These are phyloP conservation scores for Chlorella sp. DNA, from an alignment of 139 green algal species.

Conservation along the genomic window DNA sequence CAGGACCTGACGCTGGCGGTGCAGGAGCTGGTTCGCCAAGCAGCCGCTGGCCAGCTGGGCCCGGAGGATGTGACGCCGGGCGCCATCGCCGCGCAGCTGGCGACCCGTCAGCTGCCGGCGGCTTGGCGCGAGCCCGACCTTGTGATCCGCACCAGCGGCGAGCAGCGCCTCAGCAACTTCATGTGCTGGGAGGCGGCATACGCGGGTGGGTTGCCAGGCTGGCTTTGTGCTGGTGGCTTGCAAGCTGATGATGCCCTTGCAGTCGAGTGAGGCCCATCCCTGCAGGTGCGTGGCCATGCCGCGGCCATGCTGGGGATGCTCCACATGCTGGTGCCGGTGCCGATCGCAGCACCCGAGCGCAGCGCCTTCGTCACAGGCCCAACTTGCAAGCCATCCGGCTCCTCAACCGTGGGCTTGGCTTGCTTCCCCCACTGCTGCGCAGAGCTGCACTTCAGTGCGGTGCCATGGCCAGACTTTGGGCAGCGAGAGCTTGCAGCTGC, in stretches of 20 bases:
- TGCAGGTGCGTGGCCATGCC: too few species aligned
- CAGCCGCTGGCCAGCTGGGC: constrained; percentile 45
- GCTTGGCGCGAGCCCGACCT: constrained; percentile 66
- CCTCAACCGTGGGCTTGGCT: too few species aligned
- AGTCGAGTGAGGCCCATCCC: too few species aligned
- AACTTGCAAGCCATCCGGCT: too few species aligned
- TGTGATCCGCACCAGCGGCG: constrained; percentile 73
- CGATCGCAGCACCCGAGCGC: too few species aligned
- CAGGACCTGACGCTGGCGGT: constrained; percentile 64
- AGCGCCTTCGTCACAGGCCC: too few species aligned
- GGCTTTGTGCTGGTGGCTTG: too few species aligned
- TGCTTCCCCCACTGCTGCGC: too few species aligned
- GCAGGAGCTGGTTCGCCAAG: constrained; percentile 39
- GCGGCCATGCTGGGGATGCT: too few species aligned
- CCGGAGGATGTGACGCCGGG: constrained; percentile 29
- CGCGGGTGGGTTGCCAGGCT: constrained; percentile 29
- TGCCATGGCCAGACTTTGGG: constrained; percentile 77
- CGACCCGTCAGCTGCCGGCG: constrained; percentile 20
- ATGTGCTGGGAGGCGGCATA: constrained; percentile 78
- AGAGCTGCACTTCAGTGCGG: constrained; percentile 70
- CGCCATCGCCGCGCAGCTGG: constrained; percentile 30
- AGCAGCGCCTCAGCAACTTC: constrained; percentile 80
- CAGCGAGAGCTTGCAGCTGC: constrained; percentile 50
- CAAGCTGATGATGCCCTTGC: too few species aligned
- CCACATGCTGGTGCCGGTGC: too few species aligned